Conservation (phyloP, 805 yeast genomes). For the Brettanomyces anomalus region DNA sequence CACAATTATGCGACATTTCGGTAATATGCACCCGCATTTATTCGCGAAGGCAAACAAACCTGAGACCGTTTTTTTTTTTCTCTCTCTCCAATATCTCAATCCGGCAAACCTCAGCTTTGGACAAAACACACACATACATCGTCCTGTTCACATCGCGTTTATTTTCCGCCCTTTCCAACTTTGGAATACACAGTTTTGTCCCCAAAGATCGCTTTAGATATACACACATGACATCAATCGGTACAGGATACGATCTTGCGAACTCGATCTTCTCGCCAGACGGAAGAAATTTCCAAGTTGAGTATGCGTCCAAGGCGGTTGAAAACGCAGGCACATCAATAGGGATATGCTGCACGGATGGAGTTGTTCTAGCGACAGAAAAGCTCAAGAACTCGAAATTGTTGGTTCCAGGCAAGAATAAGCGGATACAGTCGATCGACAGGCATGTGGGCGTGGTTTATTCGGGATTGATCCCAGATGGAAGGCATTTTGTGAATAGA, state of each 20-base stretch:
- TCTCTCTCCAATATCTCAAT: too few relatives aligned
- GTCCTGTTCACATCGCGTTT: too few relatives aligned
- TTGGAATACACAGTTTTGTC: background rate
- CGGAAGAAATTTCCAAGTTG: slow-evolving; percentile 95
- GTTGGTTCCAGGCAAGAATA: slow-evolving; percentile 81
- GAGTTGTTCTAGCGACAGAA: slow-evolving; percentile 96
- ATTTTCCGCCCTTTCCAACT: too few relatives aligned
- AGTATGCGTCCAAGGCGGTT: slow-evolving; percentile 94
- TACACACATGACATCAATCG: slow-evolving; percentile 63
- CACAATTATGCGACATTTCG: too few relatives aligned
- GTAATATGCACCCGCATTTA: too few relatives aligned
- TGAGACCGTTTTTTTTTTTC: too few relatives aligned
- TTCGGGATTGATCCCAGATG: slow-evolving; percentile 94
- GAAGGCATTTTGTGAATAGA: slow-evolving; percentile 83
- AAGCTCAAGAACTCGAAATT: slow-evolving; percentile 81
- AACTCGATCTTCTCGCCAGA: slow-evolving; percentile 93
- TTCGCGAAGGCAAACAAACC: too few relatives aligned
- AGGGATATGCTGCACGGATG: slow-evolving; percentile 88
- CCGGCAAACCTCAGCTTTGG: too few relatives aligned
- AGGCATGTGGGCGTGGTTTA: slow-evolving; percentile 91
- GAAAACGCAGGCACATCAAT: slow-evolving; percentile 95
- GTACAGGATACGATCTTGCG: slow-evolving; percentile 98
- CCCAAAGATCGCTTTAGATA: background rate
- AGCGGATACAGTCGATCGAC: slow-evolving; percentile 87
- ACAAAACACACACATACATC: too few relatives aligned